Evolutionary conservation across 2,329 filamentous ascomycete species (phyloP).

Genomic region (Nigrospora oryzae): DNA sequence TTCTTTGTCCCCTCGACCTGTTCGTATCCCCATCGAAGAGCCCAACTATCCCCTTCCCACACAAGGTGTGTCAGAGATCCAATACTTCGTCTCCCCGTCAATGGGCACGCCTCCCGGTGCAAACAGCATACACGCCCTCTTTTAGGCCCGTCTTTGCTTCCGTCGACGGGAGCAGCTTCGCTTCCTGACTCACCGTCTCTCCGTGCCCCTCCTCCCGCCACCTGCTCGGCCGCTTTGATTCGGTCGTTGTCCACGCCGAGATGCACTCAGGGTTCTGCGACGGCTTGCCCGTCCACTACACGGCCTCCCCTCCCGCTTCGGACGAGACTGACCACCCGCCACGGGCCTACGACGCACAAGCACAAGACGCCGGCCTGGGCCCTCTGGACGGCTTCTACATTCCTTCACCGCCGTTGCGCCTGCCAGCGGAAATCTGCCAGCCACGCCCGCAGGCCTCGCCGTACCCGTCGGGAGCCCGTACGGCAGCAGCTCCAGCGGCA

Average conservation of each 20-base stretch:
- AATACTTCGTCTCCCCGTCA: too few relatives aligned
- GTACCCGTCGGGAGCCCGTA: constrained; percentile 1
- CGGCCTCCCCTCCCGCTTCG: constrained; percentile 4
- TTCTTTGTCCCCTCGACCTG: too few relatives aligned
- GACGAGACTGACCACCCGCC: constrained; percentile 4
- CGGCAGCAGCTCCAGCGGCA: constrained; percentile 6
- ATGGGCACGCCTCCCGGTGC: too few relatives aligned
- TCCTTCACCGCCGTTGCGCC: constrained; percentile 10
- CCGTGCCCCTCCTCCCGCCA: too few relatives aligned
- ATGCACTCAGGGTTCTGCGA: constrained; percentile 13
- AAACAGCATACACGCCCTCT: too few relatives aligned
- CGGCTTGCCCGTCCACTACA: constrained; percentile 14
- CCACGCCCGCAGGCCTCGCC: constrained; percentile 5
- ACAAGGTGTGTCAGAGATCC: too few relatives aligned
- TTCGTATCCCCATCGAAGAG: too few relatives aligned
- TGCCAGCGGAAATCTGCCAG: constrained; percentile 8
- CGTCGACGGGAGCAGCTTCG: too few relatives aligned
- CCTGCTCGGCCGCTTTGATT: neutral
- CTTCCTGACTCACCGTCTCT: too few relatives aligned
- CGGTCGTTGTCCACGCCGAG: constrained; percentile 2
- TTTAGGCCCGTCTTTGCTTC: too few relatives aligned
- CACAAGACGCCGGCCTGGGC: constrained; percentile 8
- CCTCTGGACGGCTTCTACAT: constrained; percentile 6
- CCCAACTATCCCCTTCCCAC: too few relatives aligned
- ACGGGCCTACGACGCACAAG: constrained; percentile 14